A percentile compares a stretch with the other conserved stretches of the same genome.
These are phyloP conservation scores for Tagetes erecta DNA, from an alignment of 129 eudicot species.

Conservation along the genomic window DNA sequence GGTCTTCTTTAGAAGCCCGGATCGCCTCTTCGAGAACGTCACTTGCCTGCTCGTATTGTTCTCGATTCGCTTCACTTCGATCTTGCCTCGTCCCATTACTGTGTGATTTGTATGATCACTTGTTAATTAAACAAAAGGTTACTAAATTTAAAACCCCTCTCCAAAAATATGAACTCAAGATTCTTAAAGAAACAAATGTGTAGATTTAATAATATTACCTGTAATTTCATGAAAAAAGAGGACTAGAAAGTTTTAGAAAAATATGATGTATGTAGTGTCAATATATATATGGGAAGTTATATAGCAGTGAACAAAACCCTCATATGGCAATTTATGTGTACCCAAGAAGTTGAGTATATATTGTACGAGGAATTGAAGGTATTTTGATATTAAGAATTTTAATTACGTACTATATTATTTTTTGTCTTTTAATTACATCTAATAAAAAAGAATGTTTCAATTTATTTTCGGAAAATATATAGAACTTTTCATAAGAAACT, in stretches of 20 bases:
- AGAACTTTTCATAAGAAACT: not conserved
- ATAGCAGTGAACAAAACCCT: conserved; percentile 23
- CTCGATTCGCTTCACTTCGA: conserved; percentile 55
- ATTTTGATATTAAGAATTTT: conserved; percentile 7
- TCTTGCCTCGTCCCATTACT: conserved; percentile 54
- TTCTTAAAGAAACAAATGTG: not conserved
- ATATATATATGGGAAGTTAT: conserved; percentile 27
- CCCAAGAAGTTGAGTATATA: conserved; percentile 23
- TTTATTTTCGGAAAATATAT: not conserved
- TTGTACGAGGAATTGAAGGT: conserved; percentile 21
- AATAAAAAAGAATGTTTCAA: conserved; percentile 17
- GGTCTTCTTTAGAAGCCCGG: conserved; percentile 44
- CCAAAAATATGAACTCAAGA: conserved; percentile 1
- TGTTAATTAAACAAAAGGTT: not conserved
- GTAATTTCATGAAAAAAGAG: conserved; percentile 10
- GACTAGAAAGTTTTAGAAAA: conserved; percentile 21
- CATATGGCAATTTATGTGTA: conserved; percentile 21
- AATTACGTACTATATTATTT: conserved; percentile 19
- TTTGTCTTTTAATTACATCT: conserved; percentile 14
- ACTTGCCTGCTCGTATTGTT: conserved; percentile 61
- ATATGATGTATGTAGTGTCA: conserved; percentile 19
- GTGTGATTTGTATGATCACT: not conserved
- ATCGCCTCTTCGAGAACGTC: conserved; percentile 48
- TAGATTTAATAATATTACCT: not conserved
- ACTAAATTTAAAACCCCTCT: not conserved